These are phyloP conservation scores for Phytophthora brassicae DNA, from an alignment of 352 stramenopile genomes.

Conservation along the genomic window DNA sequence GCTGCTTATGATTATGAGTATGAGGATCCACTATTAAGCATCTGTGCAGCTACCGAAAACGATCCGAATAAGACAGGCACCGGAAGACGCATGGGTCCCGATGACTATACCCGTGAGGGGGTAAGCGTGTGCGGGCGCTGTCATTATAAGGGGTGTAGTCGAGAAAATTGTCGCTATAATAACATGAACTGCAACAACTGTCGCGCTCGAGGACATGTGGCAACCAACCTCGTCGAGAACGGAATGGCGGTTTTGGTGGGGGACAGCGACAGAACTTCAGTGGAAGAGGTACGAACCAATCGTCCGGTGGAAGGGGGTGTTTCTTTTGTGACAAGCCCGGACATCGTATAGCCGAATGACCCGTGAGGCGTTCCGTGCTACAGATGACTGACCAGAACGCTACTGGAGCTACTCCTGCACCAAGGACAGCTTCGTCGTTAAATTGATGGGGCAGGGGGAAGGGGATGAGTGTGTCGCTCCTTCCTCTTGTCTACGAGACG, in stretches of 20 bases:
- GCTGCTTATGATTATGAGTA: no score
- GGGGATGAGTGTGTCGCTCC: neutral
- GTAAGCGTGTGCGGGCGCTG: neutral
- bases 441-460: conserved; percentile 1
- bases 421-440: no score
- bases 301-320: neutral
- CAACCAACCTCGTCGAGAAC: neutral
- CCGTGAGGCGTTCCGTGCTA: neutral
- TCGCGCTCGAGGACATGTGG: neutral
- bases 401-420: no score
- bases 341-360: neutral
- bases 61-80: neutral
- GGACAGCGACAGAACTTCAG: neutral
- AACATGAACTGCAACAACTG: no score
- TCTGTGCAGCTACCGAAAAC: neutral
- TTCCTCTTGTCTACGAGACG: neutral
- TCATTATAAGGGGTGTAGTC: neutral
- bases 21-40: no score
- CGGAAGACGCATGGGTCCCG: no score
- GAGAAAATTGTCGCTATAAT: neutral
- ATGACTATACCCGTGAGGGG: neutral
- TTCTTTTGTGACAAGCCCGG: neutral
- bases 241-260: no score
- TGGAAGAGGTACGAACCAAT: no score
- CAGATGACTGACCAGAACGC: neutral